phyloP scores from a whole-genome alignment of 2,329 filamentous ascomycete species.

The Xylaria multiplex region DNA sequence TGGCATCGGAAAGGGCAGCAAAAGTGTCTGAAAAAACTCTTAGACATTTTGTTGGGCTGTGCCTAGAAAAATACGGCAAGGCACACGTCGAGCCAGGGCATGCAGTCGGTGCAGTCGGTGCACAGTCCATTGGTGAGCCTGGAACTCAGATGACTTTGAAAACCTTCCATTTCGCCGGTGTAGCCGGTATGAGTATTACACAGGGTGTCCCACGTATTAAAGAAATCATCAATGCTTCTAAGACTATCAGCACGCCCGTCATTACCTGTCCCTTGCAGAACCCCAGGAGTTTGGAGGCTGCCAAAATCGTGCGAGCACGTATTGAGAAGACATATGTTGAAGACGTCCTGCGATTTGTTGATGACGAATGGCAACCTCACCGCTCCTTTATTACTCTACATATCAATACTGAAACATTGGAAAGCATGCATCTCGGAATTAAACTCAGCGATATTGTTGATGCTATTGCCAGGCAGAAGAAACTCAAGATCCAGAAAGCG shows the following conservation, averaged over 20 bases:
- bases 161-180: slow-evolving; percentile 99
- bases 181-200: slow-evolving; percentile 99
- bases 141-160: slow-evolving; percentile 99
- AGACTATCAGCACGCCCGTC: slow-evolving; percentile 91
- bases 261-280: slow-evolving; percentile 88
- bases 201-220: slow-evolving; percentile 99
- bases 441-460: slow-evolving; percentile 75
- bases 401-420: slow-evolving; percentile 81
- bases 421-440: slow-evolving; percentile 84
- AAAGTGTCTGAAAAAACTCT: slow-evolving; percentile 84
- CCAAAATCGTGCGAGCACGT: slow-evolving; percentile 89
- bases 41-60: slow-evolving; percentile 79
- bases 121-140: slow-evolving; percentile 97
- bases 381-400: slow-evolving; percentile 81
- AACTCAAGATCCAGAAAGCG: slow-evolving; percentile 76
- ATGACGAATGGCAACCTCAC: slow-evolving; percentile 86
- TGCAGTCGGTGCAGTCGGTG: slow-evolving; percentile 93
- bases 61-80: slow-evolving; percentile 88
- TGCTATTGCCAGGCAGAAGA: slow-evolving; percentile 82
- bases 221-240: slow-evolving; percentile 99
- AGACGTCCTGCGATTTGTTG: slow-evolving; percentile 82
- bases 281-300: slow-evolving; percentile 77
- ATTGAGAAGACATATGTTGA: slow-evolving; percentile 94
- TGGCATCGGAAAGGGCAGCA: slow-evolving; percentile 73
- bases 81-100: slow-evolving; percentile 94